phyloP scores from a whole-genome alignment of 352 stramenopile genomes.

The Sclerospora graminicola region DNA sequence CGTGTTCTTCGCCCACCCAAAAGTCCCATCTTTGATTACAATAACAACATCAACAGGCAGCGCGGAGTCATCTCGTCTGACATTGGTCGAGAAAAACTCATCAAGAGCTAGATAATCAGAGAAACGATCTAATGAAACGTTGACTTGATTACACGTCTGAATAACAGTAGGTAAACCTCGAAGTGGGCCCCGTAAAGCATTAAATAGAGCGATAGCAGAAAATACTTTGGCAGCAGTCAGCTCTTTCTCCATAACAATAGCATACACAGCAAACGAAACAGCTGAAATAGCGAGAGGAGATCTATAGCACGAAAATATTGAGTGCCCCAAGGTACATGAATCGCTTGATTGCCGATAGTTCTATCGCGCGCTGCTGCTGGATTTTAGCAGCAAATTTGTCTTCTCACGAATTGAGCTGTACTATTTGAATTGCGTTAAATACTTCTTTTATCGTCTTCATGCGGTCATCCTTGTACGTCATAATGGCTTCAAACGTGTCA shows the following conservation, averaged over 20 bases:
- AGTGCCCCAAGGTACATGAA: conserved; percentile 30
- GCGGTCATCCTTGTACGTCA: too few species aligned
- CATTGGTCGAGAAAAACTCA: conserved; percentile 15
- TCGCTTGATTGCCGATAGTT: conserved; percentile 64
- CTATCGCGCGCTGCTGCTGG: conserved; percentile 45
- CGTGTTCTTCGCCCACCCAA: conserved; percentile 21
- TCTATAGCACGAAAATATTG: conserved; percentile 49
- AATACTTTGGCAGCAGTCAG: conserved; percentile 51
- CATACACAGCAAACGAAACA: too few species aligned
- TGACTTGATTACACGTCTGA: too few species aligned
- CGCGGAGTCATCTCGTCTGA: too few species aligned
- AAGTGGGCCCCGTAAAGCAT: conserved; percentile 27
- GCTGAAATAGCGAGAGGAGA: conserved; percentile 34
- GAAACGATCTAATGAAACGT: too few species aligned
- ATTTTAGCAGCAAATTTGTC: conserved; percentile 81
- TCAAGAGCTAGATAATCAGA: conserved; percentile 18
- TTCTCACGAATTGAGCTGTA: conserved; percentile 96
- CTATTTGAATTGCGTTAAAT: conserved; percentile 87
- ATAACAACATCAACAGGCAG: too few species aligned
- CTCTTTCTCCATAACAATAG: too few species aligned
- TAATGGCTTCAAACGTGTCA: too few species aligned
- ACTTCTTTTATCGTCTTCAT: too few species aligned
- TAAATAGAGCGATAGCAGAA: conserved; percentile 41
- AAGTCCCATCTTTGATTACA: too few species aligned
- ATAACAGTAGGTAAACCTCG: conserved; percentile 23